Evolutionary conservation across 768 basidiomycete species (phyloP).

Genomic region (Cystobasidium onofrii): DNA sequence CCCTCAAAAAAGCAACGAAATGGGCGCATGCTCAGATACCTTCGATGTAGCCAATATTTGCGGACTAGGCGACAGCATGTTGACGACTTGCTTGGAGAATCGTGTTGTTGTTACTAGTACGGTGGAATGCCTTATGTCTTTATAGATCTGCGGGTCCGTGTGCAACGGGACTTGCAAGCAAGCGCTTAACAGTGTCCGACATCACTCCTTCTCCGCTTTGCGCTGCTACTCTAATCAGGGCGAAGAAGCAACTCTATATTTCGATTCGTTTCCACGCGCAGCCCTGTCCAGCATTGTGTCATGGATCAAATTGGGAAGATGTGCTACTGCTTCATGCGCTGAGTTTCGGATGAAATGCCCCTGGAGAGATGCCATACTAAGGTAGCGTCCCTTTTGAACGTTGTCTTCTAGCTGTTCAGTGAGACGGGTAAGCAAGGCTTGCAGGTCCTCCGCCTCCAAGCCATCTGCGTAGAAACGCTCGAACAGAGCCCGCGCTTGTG

Average conservation of each 20-base stretch:
- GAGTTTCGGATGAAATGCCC: constrained; percentile 78
- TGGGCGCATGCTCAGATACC: not conserved
- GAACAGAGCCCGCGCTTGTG: constrained; percentile 70
- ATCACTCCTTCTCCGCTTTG: too few species aligned
- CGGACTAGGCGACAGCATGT: not conserved
- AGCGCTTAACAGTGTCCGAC: too few species aligned
- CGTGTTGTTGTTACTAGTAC: not conserved
- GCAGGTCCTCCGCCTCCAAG: constrained; percentile 46
- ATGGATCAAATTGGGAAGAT: constrained; percentile 39
- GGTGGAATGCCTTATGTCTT: too few species aligned
- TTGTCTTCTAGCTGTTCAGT: constrained; percentile 55
- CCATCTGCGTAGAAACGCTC: constrained; percentile 67
- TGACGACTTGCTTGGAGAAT: not conserved
- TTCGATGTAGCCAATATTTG: not conserved
- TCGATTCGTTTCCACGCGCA: not conserved
- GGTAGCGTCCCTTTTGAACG: constrained; percentile 52
- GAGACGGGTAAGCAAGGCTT: constrained; percentile 53
- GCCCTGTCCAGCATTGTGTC: constrained; percentile 2
- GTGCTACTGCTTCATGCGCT: constrained; percentile 41
- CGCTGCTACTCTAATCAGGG: not conserved
- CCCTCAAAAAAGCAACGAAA: constrained; percentile 6
- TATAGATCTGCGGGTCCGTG: too few species aligned
- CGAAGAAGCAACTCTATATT: constrained; percentile 4
- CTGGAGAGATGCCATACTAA: constrained; percentile 95
- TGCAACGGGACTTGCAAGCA: too few species aligned